phyloP scores from a whole-genome alignment of 2,329 filamentous ascomycete genomes.

The Pseudogymnoascus sp. region DNA sequence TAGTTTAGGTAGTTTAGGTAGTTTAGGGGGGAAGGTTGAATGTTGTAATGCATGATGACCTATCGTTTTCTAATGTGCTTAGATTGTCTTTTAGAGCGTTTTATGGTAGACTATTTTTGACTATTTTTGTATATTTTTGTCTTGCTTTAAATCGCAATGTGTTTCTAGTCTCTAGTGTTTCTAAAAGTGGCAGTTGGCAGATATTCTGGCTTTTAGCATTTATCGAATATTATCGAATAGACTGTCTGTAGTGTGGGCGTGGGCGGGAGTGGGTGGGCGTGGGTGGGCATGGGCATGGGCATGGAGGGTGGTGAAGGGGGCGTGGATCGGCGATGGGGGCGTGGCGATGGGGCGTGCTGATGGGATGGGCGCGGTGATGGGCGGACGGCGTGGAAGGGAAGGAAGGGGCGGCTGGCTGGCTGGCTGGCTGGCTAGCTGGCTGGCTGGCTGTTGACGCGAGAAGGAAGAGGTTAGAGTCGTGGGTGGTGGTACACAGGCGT shows the following conservation, averaged over 20 bases:
- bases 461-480: background rate
- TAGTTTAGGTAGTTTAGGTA: too few relatives aligned
- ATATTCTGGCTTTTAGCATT: background rate
- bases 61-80: background rate
- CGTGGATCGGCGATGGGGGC: background rate
- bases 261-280: too few relatives aligned
- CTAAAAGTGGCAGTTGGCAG: background rate
- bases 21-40: too few relatives aligned
- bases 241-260: background rate
- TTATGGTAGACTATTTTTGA: background rate
- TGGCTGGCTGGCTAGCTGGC: too few relatives aligned
- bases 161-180: background rate
- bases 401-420: too few relatives aligned
- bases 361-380: too few relatives aligned
- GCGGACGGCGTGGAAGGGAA: too few relatives aligned
- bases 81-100: background rate
- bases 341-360: background rate
- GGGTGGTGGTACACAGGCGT: background rate
- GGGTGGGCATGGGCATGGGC: background rate
- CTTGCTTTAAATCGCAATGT: slow-evolving; percentile 1
- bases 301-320: background rate
- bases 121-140: too few relatives aligned
- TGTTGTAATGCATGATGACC: background rate
- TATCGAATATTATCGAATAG: background rate
- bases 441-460: background rate